Conservation (phyloP, 306 rosid species). For the Quercus engelmannii region DNA sequence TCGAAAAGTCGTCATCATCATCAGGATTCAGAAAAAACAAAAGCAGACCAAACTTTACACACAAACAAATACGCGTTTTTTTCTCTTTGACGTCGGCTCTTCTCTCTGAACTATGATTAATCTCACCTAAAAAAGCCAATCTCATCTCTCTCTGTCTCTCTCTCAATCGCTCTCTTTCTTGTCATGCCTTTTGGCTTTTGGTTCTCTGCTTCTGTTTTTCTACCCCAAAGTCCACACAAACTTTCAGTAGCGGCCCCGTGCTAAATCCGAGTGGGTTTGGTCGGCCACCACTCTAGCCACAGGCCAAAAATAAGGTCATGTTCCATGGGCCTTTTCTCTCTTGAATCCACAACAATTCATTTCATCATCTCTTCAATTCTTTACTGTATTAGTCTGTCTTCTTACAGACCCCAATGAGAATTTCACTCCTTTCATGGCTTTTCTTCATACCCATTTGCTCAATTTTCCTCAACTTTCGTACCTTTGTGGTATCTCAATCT, state of each 20-base stretch:
- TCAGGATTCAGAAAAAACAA: too few species aligned
- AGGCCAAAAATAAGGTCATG: constrained; percentile 4
- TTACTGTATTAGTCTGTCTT: not conserved
- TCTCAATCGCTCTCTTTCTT: too few species aligned
- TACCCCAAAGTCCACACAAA: not conserved
- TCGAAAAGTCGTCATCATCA: too few species aligned
- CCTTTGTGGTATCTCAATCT: not conserved
- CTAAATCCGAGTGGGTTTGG: too few species aligned
- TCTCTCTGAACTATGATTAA: too few species aligned
- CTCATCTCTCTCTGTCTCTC: too few species aligned
- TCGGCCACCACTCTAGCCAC: not conserved
- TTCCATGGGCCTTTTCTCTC: constrained; percentile 18
- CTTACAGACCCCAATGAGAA: constrained; percentile 15
- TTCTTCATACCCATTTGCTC: constrained; percentile 4
- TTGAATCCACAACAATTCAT: not conserved
- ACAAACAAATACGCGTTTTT: too few species aligned
- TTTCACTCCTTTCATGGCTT: constrained; percentile 18
- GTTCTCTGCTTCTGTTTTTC: not conserved
- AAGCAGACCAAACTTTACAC: too few species aligned
- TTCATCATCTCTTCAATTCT: not conserved
- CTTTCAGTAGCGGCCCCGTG: not conserved
- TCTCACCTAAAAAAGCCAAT: too few species aligned
- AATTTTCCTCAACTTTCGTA: not conserved
- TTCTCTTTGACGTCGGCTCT: too few species aligned
- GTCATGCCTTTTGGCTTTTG: too few species aligned